phyloP scores from a whole-genome alignment of 371 early-diverging fungal genomes.

The Lichtheimia ramosa region DNA sequence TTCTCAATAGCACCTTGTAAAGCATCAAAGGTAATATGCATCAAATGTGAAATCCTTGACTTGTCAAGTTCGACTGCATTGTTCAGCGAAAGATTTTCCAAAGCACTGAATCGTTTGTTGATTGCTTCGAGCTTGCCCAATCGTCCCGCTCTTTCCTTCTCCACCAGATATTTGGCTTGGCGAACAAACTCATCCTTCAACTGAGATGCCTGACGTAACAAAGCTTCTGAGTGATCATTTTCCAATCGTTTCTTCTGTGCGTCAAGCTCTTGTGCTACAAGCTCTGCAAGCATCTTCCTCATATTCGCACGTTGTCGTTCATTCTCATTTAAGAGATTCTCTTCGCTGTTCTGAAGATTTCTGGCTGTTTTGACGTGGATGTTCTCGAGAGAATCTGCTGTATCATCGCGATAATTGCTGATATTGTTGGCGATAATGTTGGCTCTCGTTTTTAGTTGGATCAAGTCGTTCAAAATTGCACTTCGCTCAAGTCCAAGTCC shows the following conservation, averaged over 20 bases:
- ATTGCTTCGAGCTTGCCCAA: slow-evolving; percentile 82
- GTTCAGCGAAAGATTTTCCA: slow-evolving; percentile 61
- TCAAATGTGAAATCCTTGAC: slow-evolving; percentile 49
- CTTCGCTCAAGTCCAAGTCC: slow-evolving; percentile 19
- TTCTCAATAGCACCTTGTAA: slow-evolving; percentile 42
- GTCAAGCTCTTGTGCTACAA: slow-evolving; percentile 38
- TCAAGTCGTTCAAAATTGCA: slow-evolving; percentile 19
- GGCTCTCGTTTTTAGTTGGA: slow-evolving; percentile 16
- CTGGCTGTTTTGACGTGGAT: slow-evolving; percentile 22
- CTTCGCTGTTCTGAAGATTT: slow-evolving; percentile 25
- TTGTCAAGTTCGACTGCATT: slow-evolving; percentile 56
- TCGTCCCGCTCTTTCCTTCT: slow-evolving; percentile 86
- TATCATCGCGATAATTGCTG: slow-evolving; percentile 18
- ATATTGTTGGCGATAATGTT: slow-evolving; percentile 16
- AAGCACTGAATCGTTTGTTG: slow-evolving; percentile 66
- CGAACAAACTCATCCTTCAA: slow-evolving; percentile 59
- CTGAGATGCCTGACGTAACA: slow-evolving; percentile 45
- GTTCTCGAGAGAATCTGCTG: slow-evolving; percentile 12
- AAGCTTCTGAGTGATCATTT: slow-evolving; percentile 38
- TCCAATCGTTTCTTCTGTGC: slow-evolving; percentile 36
- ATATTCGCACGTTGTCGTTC: slow-evolving; percentile 24
- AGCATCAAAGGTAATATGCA: slow-evolving; percentile 49
- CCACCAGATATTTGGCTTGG: slow-evolving; percentile 77
- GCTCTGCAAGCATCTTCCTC: slow-evolving; percentile 16
- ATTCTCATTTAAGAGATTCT: slow-evolving; percentile 34